Evolutionary conservation across 805 yeast genomes (phyloP).

Genomic region (Schizosaccharomyces octosporus): DNA sequence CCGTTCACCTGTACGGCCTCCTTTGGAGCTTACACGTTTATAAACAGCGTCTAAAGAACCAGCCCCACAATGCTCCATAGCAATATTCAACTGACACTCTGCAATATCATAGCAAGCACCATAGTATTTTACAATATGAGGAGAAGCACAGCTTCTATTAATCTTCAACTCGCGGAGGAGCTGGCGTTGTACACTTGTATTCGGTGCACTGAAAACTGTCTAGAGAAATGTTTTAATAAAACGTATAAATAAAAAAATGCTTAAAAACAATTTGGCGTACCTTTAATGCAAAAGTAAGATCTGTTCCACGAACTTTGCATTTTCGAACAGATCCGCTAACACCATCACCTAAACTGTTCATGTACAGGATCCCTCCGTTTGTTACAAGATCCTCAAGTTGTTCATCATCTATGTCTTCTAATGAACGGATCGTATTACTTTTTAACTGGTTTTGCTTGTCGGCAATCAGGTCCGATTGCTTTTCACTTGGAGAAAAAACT

Average conservation of each 20-base stretch:
- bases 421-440: background rate
- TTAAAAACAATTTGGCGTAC: background rate
- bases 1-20: constrained; percentile 77
- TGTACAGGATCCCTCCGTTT: background rate
- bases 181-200: constrained; percentile 72
- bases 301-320: background rate
- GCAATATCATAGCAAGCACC: constrained; percentile 70
- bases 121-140: constrained; percentile 70
- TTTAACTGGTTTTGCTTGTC: background rate
- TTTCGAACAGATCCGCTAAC: background rate
- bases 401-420: background rate
- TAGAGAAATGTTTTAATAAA: constrained; percentile 19
- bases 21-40: constrained; percentile 41
- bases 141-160: constrained; percentile 58
- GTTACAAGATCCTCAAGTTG: background rate
- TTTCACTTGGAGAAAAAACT: background rate
- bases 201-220: constrained; percentile 47
- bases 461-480: background rate
- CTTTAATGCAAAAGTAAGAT: constrained; percentile 1
- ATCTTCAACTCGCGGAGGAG: constrained; percentile 75
- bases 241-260: background rate
- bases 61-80: constrained; percentile 96
- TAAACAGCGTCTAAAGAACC: constrained; percentile 77
- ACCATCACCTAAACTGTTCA: constrained; percentile 1
- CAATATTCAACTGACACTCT: constrained; percentile 62